These are phyloP conservation scores for Aurantiochytrium sp. DNA, from an alignment of 108 stramenopile genomes.

Conservation along the genomic window DNA sequence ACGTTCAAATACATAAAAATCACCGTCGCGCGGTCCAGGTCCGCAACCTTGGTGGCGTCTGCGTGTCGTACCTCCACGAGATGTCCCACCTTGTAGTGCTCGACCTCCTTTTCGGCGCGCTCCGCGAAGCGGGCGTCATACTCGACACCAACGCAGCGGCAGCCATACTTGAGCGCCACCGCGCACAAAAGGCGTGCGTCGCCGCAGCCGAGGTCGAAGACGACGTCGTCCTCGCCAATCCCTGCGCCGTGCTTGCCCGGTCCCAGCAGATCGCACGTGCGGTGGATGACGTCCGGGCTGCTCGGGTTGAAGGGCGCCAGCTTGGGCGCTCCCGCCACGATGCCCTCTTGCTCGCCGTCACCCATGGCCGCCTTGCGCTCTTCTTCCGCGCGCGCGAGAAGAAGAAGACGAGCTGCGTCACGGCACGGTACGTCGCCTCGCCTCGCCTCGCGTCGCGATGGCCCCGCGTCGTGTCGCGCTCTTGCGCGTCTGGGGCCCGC, in stretches of 20 bases:
- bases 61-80: background rate
- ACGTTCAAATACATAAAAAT: constrained; percentile 3
- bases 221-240: background rate
- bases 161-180: background rate
- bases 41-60: background rate
- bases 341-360: background rate
- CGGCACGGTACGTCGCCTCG: too few relatives aligned
- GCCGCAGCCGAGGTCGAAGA: background rate
- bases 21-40: background rate
- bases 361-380: background rate
- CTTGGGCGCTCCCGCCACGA: background rate
- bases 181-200: background rate
- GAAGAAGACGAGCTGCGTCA: background rate
- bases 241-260: too few relatives aligned
- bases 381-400: background rate
- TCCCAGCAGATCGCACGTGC: background rate
- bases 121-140: background rate
- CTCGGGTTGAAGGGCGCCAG: background rate
- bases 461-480: too few relatives aligned
- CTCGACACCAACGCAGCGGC: background rate
- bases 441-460: too few relatives aligned
- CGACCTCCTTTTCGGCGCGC: background rate
- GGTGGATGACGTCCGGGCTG: background rate
- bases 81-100: background rate
- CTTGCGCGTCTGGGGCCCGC: too few relatives aligned